phyloP scores from a whole-genome alignment of 2,329 filamentous ascomycete genomes.

The Cordyceps farinosa region DNA sequence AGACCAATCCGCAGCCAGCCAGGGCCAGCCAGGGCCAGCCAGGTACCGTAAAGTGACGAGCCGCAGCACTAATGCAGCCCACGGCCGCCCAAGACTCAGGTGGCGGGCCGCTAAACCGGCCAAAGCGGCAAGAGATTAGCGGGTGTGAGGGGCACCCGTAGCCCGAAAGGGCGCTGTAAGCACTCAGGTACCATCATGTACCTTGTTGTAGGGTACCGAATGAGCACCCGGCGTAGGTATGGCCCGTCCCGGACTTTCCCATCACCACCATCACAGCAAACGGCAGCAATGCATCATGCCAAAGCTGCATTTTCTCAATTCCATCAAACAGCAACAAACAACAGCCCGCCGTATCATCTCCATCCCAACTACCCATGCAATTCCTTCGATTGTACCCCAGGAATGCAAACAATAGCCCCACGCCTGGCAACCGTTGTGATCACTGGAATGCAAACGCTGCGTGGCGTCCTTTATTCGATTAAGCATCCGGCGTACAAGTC shows the following conservation, averaged over 20 bases:
- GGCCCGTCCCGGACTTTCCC: background rate
- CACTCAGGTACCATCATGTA: conserved; percentile 1
- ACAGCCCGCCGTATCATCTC: background rate
- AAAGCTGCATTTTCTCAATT: background rate
- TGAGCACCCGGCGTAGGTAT: too few species aligned
- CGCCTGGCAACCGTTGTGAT: background rate
- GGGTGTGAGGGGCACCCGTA: background rate
- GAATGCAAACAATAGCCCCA: background rate
- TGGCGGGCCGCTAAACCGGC: background rate
- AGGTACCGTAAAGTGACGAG: background rate
- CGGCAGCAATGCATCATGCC: background rate
- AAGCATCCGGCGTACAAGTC: background rate
- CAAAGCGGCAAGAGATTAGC: background rate
- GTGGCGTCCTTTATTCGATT: background rate
- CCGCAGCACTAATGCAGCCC: conserved; percentile 1
- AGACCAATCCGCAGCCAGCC: background rate
- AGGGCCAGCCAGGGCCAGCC: background rate
- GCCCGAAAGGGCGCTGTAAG: background rate
- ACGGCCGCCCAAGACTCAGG: background rate
- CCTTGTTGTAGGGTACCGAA: background rate
- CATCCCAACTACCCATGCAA: background rate
- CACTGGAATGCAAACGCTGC: background rate
- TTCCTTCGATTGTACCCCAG: background rate
- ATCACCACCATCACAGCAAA: background rate
- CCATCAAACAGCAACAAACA: background rate